Percentiles rank a stretch among this genome's conserved stretches.
Evolutionary conservation across 192 early-diverging fungal species (phyloP).

Genomic region (Thoreauomyces humboldtii): DNA sequence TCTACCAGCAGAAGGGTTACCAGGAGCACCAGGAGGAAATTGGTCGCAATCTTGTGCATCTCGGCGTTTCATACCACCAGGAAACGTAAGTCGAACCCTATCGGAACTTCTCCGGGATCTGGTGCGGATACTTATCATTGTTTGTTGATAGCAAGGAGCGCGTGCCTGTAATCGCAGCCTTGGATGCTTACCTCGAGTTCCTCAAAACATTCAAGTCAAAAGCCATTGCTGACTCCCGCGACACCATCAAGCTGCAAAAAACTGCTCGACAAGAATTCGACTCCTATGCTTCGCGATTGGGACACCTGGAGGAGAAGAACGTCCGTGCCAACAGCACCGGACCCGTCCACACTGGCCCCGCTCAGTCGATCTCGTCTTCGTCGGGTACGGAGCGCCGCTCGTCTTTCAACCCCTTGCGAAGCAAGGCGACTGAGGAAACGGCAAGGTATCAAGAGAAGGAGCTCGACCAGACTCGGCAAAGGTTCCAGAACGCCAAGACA

Average conservation of each 20-base stretch:
- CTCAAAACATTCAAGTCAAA: slow-evolving; percentile 46
- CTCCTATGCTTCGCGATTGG: slow-evolving; percentile 41
- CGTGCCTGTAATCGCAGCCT: slow-evolving; percentile 26
- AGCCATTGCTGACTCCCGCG: slow-evolving; percentile 48
- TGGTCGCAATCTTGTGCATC: slow-evolving; percentile 39
- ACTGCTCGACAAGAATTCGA: slow-evolving; percentile 49
- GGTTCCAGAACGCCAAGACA: slow-evolving; percentile 41
- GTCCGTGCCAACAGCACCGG: slow-evolving; percentile 12
- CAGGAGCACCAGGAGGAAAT: slow-evolving; percentile 47
- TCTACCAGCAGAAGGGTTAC: slow-evolving; percentile 54
- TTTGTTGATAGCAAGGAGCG: slow-evolving; percentile 35
- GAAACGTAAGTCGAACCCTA: slow-evolving; percentile 18
- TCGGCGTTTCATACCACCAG: slow-evolving; percentile 27
- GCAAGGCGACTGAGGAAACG: slow-evolving; percentile 18
- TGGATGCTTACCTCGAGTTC: slow-evolving; percentile 41
- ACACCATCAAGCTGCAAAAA: slow-evolving; percentile 47
- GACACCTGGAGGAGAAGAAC: slow-evolving; percentile 38
- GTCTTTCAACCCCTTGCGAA: slow-evolving; percentile 10
- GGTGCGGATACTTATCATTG: background rate
- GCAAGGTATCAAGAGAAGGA: slow-evolving; percentile 41
- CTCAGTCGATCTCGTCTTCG: background rate
- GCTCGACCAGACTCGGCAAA: slow-evolving; percentile 37
- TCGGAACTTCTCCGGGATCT: no score
- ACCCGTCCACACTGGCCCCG: no score
- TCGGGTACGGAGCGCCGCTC: slow-evolving; percentile 19